Evolutionary conservation across 441 rosid genomes (phyloP).

Genomic region (Daphne laureola): DNA sequence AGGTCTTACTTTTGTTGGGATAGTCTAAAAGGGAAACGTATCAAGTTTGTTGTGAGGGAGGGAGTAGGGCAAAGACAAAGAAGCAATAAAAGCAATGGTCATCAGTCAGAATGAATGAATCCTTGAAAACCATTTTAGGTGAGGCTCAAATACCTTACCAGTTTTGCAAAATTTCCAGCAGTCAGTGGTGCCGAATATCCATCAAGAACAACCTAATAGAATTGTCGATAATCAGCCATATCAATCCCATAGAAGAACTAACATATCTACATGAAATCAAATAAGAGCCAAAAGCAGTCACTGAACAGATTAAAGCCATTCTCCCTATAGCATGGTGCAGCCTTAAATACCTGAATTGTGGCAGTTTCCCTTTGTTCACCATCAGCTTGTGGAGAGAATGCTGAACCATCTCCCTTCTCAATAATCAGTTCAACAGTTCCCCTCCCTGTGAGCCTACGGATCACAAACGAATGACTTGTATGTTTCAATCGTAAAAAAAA

Average conservation of each 20-base stretch:
- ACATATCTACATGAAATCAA: neutral
- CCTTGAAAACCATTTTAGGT: constrained; percentile 6
- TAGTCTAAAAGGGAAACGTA: too few species aligned
- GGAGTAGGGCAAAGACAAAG: neutral
- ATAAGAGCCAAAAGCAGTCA: too few species aligned
- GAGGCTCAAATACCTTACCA: constrained; percentile 86
- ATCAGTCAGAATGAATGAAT: constrained; percentile 1
- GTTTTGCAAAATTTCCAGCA: constrained; percentile 82
- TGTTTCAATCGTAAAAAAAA: neutral
- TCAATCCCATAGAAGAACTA: neutral
- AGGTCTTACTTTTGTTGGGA: too few species aligned
- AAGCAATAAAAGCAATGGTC: constrained; percentile 5
- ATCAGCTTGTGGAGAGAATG: constrained; percentile 74
- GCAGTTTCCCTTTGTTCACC: constrained; percentile 68
- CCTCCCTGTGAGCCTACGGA: constrained; percentile 77
- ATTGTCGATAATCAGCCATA: constrained; percentile 4
- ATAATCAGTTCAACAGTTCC: constrained; percentile 70
- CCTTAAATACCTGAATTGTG: constrained; percentile 54
- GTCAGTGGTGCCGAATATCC: constrained; percentile 95
- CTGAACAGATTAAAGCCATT: too few species aligned
- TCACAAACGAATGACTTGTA: constrained; percentile 10
- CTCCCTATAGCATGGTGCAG: neutral
- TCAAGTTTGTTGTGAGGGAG: too few species aligned
- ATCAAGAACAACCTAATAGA: constrained; percentile 65
- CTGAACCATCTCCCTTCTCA: constrained; percentile 75